Evolutionary conservation across 2,329 filamentous ascomycete genomes (phyloP), one percentile per base, ranked within the genome.

Genomic region (Fusarium annulatum): DNA sequence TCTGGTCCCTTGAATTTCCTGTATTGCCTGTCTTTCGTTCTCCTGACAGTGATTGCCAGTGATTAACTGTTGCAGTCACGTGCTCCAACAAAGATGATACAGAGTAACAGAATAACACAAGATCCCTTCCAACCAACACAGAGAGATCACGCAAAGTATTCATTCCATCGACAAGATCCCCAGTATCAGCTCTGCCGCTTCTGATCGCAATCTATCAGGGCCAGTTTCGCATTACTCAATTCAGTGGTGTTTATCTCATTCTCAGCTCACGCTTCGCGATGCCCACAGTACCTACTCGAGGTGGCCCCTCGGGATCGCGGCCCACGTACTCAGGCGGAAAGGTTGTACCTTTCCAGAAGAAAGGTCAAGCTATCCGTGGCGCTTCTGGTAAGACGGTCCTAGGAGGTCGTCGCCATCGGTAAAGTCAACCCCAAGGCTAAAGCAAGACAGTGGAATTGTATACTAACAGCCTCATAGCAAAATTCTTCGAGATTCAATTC

Each of bases 401-500:
- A 62, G 55, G 80, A 9, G 60, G 43, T 2, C 76, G 73, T 26
- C 49, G 79, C 30, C 78, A 79, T 45, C 64, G 79, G 79, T 80
- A 67, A 69, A 63, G 12, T 16, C 5, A 33, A 39, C 12, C 26
- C 52, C 15, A 64, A 34, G 4, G n/a, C 9, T 28, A 8, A 51
- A 55, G 11, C 12, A 14, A 36, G 21, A 26, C 4, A n/a, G n/a
- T 39, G 12, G 45, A 33, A 38, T 38, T 33, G 42, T 16, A 36
- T 26, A 34, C 57, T 75, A 28, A 71, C 8, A 33, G 23, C 34
- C 16, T 53, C 34, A 43, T 12, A 88, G 88, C 0, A 90, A 89
- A 65, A 78, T 89, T 0, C 38, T 84, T 0, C 84, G 81, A 21
- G 88, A 90, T 42, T 84, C 78, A 0, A 85, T 90, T 14, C 60